These are phyloP conservation scores for Raddia guianensis DNA, from an alignment of 176 grass and related monocot genomes.

Conservation along the genomic window DNA sequence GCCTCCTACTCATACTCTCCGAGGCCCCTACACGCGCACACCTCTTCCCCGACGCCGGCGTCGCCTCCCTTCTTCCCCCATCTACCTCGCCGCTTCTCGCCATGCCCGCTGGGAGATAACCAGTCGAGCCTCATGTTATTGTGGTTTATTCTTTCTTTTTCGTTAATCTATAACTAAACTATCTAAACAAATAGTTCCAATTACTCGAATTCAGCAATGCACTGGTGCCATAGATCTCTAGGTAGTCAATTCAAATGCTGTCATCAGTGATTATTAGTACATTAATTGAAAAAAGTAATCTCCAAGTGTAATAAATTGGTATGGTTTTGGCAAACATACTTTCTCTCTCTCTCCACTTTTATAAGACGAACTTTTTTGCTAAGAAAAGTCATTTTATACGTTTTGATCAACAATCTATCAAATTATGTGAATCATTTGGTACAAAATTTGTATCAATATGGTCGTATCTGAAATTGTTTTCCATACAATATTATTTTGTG, in stretches of 20 bases:
- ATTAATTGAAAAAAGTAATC: neutral
- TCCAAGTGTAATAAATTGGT: neutral
- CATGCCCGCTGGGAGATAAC: conserved; percentile 25
- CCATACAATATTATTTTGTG: too few species aligned
- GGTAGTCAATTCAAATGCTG: neutral
- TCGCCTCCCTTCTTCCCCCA: neutral
- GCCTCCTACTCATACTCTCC: neutral
- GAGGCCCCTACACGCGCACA: neutral
- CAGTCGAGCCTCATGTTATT: neutral
- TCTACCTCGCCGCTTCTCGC: neutral
- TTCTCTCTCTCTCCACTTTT: too few species aligned
- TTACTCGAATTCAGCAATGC: neutral
- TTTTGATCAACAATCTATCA: too few species aligned
- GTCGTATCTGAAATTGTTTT: too few species aligned
- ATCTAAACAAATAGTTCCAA: neutral
- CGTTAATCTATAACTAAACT: neutral
- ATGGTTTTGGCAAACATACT: neutral
- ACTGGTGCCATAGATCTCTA: neutral
- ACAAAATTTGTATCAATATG: too few species aligned
- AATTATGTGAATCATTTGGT: too few species aligned
- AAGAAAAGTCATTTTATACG: too few species aligned
- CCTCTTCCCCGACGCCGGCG: conserved; percentile 35
- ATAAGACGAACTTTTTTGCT: too few species aligned
- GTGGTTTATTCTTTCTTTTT: neutral
- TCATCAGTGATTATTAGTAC: neutral